Percentiles rank a stretch among this genome's conserved stretches.
Conservation (phyloP, 495 filamentous ascomycete species). For the Talaromyces nanjingensis region DNA sequence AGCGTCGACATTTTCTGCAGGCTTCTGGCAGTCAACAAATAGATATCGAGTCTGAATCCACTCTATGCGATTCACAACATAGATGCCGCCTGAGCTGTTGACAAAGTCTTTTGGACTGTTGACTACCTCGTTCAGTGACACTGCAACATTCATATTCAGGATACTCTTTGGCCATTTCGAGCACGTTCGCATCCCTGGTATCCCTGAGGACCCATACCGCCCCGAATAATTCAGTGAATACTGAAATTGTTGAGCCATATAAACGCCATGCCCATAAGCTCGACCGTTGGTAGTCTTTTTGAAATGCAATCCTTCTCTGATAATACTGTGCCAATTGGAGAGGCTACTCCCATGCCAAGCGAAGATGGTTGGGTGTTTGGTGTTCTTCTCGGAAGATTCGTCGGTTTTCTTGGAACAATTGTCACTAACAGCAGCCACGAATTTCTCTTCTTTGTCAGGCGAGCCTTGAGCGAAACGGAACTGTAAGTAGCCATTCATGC, state of each 20-base stretch:
- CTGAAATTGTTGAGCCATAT: slow-evolving; percentile 55
- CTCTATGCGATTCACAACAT: slow-evolving; percentile 69
- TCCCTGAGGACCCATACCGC: neutral
- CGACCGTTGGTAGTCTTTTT: slow-evolving; percentile 55
- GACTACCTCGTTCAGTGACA: slow-evolving; percentile 87
- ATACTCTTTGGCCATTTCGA: slow-evolving; percentile 57
- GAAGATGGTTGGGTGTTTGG: slow-evolving; percentile 61
- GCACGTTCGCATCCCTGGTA: neutral
- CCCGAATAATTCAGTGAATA: slow-evolving; percentile 51
- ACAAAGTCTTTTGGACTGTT: slow-evolving; percentile 62
- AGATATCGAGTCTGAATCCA: slow-evolving; percentile 94
- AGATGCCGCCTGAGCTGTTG: slow-evolving; percentile 40
- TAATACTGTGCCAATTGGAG: slow-evolving; percentile 83
- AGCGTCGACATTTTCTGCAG: slow-evolving; percentile 7
- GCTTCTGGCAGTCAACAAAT: slow-evolving; percentile 50
- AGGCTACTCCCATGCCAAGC: slow-evolving; percentile 78
- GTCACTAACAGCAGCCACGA: slow-evolving; percentile 54
- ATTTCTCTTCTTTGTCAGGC: slow-evolving; percentile 83
- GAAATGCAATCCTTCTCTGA: slow-evolving; percentile 76
- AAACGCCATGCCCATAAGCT: slow-evolving; percentile 73
- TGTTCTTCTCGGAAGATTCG: slow-evolving; percentile 26
- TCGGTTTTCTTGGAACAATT: too few species aligned
- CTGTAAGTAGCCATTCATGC: slow-evolving; percentile 65
- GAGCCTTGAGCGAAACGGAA: slow-evolving; percentile 87
- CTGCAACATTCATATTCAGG: slow-evolving; percentile 47